phyloP scores from a whole-genome alignment of 2,329 filamentous ascomycete genomes.

The Westerdykella aurantiaca region DNA sequence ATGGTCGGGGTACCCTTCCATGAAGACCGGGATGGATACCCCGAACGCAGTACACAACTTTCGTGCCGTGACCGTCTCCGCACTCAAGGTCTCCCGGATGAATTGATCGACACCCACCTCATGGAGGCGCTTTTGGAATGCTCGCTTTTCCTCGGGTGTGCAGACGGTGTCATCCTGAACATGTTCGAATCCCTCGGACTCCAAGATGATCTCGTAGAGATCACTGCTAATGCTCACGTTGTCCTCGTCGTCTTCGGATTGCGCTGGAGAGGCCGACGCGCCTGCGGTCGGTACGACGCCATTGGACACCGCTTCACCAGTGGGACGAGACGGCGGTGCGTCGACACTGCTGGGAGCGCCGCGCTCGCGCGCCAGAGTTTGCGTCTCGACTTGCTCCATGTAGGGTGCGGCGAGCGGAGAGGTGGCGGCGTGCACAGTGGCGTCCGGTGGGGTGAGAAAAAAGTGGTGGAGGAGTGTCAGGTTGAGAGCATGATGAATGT shows the following conservation, averaged over 20 bases:
- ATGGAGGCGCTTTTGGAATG: slow-evolving; percentile 65
- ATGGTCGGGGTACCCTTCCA: slow-evolving; percentile 67
- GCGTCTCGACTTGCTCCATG: slow-evolving; percentile 10
- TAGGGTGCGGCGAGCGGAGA: slow-evolving; percentile 20
- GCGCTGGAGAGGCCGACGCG: slow-evolving; percentile 9
- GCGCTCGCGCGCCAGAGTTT: too few relatives aligned
- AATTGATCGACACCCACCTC: slow-evolving; percentile 73
- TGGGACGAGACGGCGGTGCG: slow-evolving; percentile 4
- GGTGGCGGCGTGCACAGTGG: slow-evolving; percentile 9
- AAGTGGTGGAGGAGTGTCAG: not conserved
- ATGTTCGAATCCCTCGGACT: slow-evolving; percentile 24
- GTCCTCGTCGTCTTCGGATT: slow-evolving; percentile 19
- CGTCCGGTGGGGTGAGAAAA: not conserved
- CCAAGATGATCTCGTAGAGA: slow-evolving; percentile 31
- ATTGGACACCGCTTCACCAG: slow-evolving; percentile 13
- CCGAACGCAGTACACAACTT: slow-evolving; percentile 84
- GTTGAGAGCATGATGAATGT: too few relatives aligned
- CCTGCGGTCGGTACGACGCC: slow-evolving; percentile 8
- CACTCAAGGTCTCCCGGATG: slow-evolving; percentile 52
- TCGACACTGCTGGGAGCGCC: too few relatives aligned
- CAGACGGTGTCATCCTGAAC: slow-evolving; percentile 23
- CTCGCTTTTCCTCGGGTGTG: slow-evolving; percentile 52
- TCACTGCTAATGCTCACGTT: slow-evolving; percentile 20
- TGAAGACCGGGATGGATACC: slow-evolving; percentile 65
- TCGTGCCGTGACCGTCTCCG: slow-evolving; percentile 66